phyloP scores from a whole-genome alignment of 495 filamentous ascomycete species.

The Penicillium chermesinum region DNA sequence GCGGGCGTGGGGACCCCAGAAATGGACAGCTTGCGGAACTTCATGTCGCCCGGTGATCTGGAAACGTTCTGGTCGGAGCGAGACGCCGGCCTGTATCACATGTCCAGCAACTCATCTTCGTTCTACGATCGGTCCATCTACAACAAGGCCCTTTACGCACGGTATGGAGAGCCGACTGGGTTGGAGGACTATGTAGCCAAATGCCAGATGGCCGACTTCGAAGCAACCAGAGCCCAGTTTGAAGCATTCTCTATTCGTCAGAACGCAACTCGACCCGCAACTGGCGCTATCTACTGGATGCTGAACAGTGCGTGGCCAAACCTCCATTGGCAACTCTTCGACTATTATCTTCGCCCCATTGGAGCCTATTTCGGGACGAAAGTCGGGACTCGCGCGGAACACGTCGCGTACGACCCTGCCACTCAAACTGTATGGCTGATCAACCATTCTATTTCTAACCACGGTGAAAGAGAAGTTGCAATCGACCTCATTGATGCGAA shows the following conservation, averaged over 20 bases:
- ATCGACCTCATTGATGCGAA: slow-evolving; percentile 45
- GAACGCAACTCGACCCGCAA: slow-evolving; percentile 49
- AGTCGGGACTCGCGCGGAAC: slow-evolving; percentile 46
- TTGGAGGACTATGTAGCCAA: slow-evolving; percentile 53
- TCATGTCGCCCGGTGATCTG: slow-evolving; percentile 47
- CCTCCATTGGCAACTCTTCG: slow-evolving; percentile 63
- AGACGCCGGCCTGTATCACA: slow-evolving; percentile 52
- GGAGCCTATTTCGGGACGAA: slow-evolving; percentile 59
- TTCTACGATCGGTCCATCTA: slow-evolving; percentile 55
- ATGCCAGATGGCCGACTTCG: slow-evolving; percentile 58
- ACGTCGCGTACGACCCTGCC: slow-evolving; percentile 52
- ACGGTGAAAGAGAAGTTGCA: slow-evolving; percentile 37
- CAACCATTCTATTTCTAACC: slow-evolving; percentile 45
- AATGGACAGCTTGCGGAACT: slow-evolving; percentile 47
- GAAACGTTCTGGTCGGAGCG: slow-evolving; percentile 52
- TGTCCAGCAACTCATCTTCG: slow-evolving; percentile 47
- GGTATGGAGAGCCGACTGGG: slow-evolving; percentile 48
- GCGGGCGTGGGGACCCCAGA: slow-evolving; percentile 60
- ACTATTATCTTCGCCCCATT: slow-evolving; percentile 56
- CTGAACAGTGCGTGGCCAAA: slow-evolving; percentile 60
- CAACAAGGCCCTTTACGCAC: slow-evolving; percentile 47
- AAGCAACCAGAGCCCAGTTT: slow-evolving; percentile 56
- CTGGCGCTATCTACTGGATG: slow-evolving; percentile 66
- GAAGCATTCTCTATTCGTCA: slow-evolving; percentile 52
- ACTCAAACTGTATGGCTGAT: slow-evolving; percentile 46